phyloP scores from a whole-genome alignment of 2,329 filamentous ascomycete species.

The Bipolaris bicolor region DNA sequence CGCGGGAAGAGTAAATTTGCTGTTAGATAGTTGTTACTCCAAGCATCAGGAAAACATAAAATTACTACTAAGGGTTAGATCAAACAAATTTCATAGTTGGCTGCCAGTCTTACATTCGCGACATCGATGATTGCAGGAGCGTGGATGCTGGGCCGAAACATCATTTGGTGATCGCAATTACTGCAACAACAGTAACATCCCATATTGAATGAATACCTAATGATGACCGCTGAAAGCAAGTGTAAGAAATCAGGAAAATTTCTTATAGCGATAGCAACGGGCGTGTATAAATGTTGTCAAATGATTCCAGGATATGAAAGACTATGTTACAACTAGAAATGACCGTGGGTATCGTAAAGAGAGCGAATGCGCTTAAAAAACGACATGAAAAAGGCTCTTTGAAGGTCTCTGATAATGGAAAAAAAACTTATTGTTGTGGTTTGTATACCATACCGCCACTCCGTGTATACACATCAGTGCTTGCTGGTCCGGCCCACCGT shows the following conservation, averaged over 20 bases:
- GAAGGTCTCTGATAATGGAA: background rate
- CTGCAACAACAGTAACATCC: too few species aligned
- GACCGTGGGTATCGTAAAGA: constrained; percentile 16
- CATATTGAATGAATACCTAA: too few species aligned
- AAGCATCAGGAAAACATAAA: too few species aligned
- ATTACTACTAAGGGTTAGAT: too few species aligned
- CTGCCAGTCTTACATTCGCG: background rate
- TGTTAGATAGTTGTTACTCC: too few species aligned
- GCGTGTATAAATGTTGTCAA: too few species aligned
- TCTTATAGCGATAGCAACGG: too few species aligned
- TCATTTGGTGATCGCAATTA: too few species aligned
- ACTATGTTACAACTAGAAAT: constrained; percentile 10
- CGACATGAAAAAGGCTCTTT: background rate
- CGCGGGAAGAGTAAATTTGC: background rate
- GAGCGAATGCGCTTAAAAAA: constrained; percentile 5
- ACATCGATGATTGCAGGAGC: background rate
- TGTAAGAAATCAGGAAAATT: too few species aligned
- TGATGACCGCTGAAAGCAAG: too few species aligned
- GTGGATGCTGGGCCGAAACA: too few species aligned
- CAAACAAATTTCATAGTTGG: too few species aligned
- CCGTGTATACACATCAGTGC: constrained; percentile 40
- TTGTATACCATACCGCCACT: constrained; percentile 44
- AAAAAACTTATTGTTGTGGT: constrained; percentile 35
- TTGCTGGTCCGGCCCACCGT: constrained; percentile 48
- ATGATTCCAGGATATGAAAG: background rate